Evolutionary conservation across 148 eudicot genomes (phyloP).

Genomic region (Cornus controversa): DNA sequence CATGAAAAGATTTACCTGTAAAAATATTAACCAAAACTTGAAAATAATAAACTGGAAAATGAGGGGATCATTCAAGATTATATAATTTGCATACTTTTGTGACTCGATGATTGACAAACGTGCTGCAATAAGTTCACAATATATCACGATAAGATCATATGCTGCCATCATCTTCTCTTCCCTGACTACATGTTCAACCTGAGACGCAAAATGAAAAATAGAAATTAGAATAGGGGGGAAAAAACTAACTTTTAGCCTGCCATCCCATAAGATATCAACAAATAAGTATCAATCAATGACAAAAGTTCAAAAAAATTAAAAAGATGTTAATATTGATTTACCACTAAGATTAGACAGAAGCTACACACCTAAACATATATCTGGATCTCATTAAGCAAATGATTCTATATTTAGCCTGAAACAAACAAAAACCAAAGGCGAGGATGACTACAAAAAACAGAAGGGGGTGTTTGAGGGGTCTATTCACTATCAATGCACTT

Average conservation of each 20-base stretch:
- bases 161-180: constrained; percentile 93
- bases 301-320: not conserved
- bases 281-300: not conserved
- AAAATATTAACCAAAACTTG: not conserved
- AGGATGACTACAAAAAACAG: too few relatives aligned
- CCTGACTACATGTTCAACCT: constrained; percentile 97
- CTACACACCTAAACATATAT: too few relatives aligned
- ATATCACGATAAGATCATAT: constrained; percentile 78
- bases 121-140: constrained; percentile 82
- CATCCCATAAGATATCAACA: constrained; percentile 1
- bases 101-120: constrained; percentile 93
- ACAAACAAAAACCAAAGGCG: too few relatives aligned
- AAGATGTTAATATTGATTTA: not conserved
- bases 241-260: not conserved
- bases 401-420: too few relatives aligned
- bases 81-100: constrained; percentile 64
- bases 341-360: too few relatives aligned
- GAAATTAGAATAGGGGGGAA: not conserved
- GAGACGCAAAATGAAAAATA: constrained; percentile 18
- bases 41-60: not conserved
- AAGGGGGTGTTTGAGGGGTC: too few relatives aligned
- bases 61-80: not conserved
- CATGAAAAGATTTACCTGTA: not conserved
- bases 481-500: too few relatives aligned
- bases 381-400: too few relatives aligned